These are phyloP conservation scores for Schoenoplectus triqueter DNA, from an alignment of 202 grass and related monocot species.

Conservation along the genomic window DNA sequence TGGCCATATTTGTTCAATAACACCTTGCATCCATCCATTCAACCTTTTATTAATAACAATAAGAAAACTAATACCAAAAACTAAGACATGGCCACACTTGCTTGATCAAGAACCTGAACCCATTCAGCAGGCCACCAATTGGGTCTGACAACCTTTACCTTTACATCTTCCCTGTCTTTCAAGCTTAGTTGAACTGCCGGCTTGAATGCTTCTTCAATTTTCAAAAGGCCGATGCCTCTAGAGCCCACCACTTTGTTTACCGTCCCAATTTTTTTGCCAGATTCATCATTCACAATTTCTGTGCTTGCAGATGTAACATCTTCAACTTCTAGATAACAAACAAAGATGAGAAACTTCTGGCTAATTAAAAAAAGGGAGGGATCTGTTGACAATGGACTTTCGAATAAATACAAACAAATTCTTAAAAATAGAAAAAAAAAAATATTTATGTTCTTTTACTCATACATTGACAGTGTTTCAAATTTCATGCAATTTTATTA, in stretches of 20 bases:
- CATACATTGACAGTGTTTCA: too few relatives aligned
- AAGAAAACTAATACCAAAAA: constrained; percentile 9
- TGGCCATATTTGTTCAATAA: not conserved
- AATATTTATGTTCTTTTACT: too few relatives aligned
- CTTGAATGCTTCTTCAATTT: constrained; percentile 59
- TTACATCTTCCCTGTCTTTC: constrained; percentile 47
- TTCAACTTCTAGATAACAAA: constrained; percentile 56
- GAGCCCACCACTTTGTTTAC: constrained; percentile 65
- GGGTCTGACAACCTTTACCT: constrained; percentile 60
- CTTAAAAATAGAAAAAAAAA: too few relatives aligned
- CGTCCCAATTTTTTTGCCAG: constrained; percentile 67
- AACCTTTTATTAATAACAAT: not conserved
- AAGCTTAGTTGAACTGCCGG: constrained; percentile 40
- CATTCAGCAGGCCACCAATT: constrained; percentile 93
- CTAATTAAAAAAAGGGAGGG: not conserved
- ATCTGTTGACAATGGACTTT: not conserved
- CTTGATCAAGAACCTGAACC: constrained; percentile 50
- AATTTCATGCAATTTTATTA: too few relatives aligned
- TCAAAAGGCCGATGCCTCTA: constrained; percentile 71
- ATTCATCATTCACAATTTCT: constrained; percentile 56
- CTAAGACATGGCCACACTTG: constrained; percentile 47
- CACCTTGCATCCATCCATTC: not conserved
- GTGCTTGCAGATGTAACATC: constrained; percentile 53
- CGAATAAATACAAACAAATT: too few relatives aligned
- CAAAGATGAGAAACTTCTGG: not conserved